Evolutionary conservation across 768 basidiomycete genomes (phyloP), one percentile per base, ranked within the genome.

Genomic region (Candolleomyces aberdarensis): DNA sequence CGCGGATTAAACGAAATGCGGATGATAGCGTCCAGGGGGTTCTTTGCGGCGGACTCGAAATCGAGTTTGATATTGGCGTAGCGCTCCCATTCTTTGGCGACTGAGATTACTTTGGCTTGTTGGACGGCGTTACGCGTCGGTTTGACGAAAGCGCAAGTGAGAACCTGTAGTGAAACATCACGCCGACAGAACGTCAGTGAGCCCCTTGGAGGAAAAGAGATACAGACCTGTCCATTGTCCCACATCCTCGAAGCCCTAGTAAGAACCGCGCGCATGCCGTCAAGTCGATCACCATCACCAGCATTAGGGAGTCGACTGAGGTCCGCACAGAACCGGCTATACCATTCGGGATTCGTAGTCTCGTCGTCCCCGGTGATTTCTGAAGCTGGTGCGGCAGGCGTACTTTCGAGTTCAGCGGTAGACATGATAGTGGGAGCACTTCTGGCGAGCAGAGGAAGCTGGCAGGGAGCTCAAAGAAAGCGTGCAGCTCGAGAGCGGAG

Each of bases 31-130:
- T 40, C 44, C 20, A 22, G 15, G 10, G 44, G 36, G 7, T 55
- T 29, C 13, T 43, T n/a, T 13, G 11, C 41, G 10, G 39, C 29
- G 29, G 60, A 50, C 26, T 26, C 26, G 19, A 41, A 55, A 5
- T 32, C 31, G 44, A 68, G 64, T 26, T 54, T 53, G 46, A 68
- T 44, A 39, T 66, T 66, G 4, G 55, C 63, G 32, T 66, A 62
- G n/a, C 55, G 56, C 43, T 61, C 44, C 67, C 67, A 68, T 57
- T 68, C 62, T 6, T 47, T 61, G 22, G 65, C 56, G n/a, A 56
- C 52, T 7, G 26, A 29, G 22, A 40, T 44, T 55, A 68, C 65
- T 41, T 64, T 66, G n/a, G 31, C 47, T 48, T 50, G 60, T 31
- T 56, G 60, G 19, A 19, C 36, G 5, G 20, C 13, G 20, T 53